A percentile compares a stretch with the other conserved stretches of the same genome.
These are phyloP conservation scores for Aegilops sharonensis DNA, from an alignment of 176 grass and related monocot species.

Conservation along the genomic window DNA sequence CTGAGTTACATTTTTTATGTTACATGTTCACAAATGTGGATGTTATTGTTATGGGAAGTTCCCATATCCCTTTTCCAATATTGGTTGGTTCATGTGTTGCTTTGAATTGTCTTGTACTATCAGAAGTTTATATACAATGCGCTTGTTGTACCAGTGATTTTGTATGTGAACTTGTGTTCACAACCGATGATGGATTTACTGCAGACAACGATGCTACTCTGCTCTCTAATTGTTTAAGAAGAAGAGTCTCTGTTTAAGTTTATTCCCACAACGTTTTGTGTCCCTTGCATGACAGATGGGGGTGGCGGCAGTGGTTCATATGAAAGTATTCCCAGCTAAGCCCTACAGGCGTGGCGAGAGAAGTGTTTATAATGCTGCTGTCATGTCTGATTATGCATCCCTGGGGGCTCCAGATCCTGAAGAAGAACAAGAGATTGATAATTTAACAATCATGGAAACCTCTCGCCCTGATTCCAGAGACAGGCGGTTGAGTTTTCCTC, in stretches of 20 bases:
- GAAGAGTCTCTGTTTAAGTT: neutral
- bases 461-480: slow-evolving; percentile 55
- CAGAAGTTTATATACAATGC: neutral
- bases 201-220: neutral
- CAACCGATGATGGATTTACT: neutral
- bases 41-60: neutral
- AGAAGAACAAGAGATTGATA: slow-evolving; percentile 73
- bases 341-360: slow-evolving; percentile 78
- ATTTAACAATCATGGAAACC: slow-evolving; percentile 54
- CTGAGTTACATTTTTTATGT: neutral
- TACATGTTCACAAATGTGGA: neutral
- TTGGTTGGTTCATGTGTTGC: neutral
- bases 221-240: neutral
- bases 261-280: slow-evolving; percentile 4
- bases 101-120: neutral
- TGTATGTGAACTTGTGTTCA: neutral
- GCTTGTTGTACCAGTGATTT: neutral
- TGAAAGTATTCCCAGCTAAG: slow-evolving; percentile 90
- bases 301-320: slow-evolving; percentile 82
- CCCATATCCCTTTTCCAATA: neutral
- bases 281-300: slow-evolving; percentile 74
- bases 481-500: slow-evolving; percentile 72
- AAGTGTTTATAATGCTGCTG: slow-evolving; percentile 70
- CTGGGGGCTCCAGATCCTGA: slow-evolving; percentile 88
- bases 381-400: slow-evolving; percentile 96